Base-by-base conservation (phyloP, 225 moss, liverwort and hornwort species). In the Neckera pumila region DNA sequence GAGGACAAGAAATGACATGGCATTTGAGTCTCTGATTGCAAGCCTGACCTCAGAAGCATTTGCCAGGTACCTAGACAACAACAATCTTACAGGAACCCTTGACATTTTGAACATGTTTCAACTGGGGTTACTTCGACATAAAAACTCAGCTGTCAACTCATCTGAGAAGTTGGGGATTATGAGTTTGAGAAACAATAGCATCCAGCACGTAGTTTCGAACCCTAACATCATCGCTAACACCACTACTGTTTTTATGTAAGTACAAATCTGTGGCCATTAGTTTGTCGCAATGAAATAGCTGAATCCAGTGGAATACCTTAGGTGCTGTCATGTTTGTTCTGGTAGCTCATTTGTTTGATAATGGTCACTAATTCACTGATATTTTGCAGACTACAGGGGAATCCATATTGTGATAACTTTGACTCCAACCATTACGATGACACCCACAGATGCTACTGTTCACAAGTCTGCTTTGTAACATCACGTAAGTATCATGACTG, bases 1-100 rank as follows among this genome's bases (percentile, higher is more conserved):
- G 18, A 43, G 51, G 75, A 40, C 38, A 40, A 6, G 22, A 73
- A 66, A 56, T 27, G 56, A 38, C 23, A 10, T 56, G 59, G 47
- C 45, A 69, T 19, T 70, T 45, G 79, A 80, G 45, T 26, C 34
- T 27, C 69, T 58, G 42, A 42, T 40, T 76, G 26, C 66, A 5
- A 67, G 77, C 30, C 67, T 88, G 49, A 84, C 58, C 51, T 56
- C 7, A n/a, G 25, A 79, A 53, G 38, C 40, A 67, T 54, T 26
- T 71, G 43, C 43, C 86, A 90, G 88, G 82, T 90, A 90, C 88
- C 81, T 90, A 33, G 88, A 90, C 61, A 82, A 85, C 78, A 91
- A 91, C 70, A 78, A 0, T 26, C 61, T 91, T 12, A 62, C 63
- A 9, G 85, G 89, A 89, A 86, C 74, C 28, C 74, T 89, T 30